Base-by-base conservation (phyloP, 352 stramenopile genomes). In the Phytophthora agathidicida region DNA sequence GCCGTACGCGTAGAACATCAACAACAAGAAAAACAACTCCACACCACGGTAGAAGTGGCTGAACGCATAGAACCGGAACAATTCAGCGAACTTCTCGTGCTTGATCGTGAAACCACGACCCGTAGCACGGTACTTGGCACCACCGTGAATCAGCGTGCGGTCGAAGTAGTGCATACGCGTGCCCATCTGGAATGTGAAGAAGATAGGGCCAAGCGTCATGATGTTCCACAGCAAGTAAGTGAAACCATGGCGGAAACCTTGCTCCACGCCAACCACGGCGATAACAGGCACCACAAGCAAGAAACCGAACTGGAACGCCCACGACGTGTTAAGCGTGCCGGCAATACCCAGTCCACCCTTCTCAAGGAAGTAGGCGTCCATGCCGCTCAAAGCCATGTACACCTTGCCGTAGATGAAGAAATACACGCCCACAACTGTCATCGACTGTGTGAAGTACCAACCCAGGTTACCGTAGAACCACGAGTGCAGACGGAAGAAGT, bases 161-260 rank as follows among this genome's bases (percentile, higher is more conserved):
- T 98, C 92, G 72, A 99, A 99, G 83, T 99, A 99, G 73, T 98
- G 91, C 67, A 97, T 98, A 71, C 98, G 97, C 13, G 97, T 99
- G 52, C 98, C 96, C 80, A 99, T 99, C 69, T 99, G 96, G 81
- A 99, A 99, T 62, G 98, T 99, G 66, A 99, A 99, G 78, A 99
- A 98, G 28, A 99, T 80, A n/a, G 97, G 97, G 38, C 96, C 97
- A n/a, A 98, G 93, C 35, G 96, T 99, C 28, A 98, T 73, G 56
- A 98, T 95, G 59, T 99, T 98, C 81, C 97, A 96, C 22, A 98
- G 62, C 47, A 98, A 79, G 57, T 94, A 94, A 6, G 80, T 96
- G 49, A 97, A 83, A 75, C 94, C 97, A 32, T 96, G 87, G 22
- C 87, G 87, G 80, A 98, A 98, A 39, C 97, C 97, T 46, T 97